phyloP scores from a whole-genome alignment of 2,329 filamentous ascomycete species.

The Exophiala xenobiotica region DNA sequence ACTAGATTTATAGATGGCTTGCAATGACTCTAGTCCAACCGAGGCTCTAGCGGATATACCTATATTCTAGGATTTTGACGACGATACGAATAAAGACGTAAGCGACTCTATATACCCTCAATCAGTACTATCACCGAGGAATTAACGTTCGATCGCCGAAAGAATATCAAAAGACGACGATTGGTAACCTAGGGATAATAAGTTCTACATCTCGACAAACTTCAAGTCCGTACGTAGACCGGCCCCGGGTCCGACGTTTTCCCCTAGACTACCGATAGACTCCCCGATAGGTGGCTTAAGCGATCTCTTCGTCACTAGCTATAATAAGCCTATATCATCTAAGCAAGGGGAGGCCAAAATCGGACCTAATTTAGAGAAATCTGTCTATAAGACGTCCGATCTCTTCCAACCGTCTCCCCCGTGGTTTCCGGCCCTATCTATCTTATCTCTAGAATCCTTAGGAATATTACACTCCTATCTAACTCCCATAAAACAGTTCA shows the following conservation, averaged over 20 bases:
- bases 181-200: not conserved
- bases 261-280: not conserved
- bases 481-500: not conserved
- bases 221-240: not conserved
- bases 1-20: not conserved
- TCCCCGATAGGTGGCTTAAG: slow-evolving; percentile 2
- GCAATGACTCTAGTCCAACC: not conserved
- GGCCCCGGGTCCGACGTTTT: slow-evolving; percentile 1
- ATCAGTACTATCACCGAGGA: not conserved
- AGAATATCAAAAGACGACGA: not conserved
- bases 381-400: not conserved
- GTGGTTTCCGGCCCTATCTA: not conserved
- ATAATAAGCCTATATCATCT: not conserved
- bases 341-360: not conserved
- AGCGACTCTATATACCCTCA: not conserved
- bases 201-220: not conserved
- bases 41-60: not conserved
- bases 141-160: not conserved
- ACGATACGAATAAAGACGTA: not conserved
- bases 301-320: not conserved
- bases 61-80: not conserved
- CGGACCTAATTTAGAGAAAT: not conserved
- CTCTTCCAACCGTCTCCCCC: not conserved
- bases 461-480: not conserved
- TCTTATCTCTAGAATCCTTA: not conserved